phyloP scores from a whole-genome alignment of 345 rosid species.

The Linum tenue region DNA sequence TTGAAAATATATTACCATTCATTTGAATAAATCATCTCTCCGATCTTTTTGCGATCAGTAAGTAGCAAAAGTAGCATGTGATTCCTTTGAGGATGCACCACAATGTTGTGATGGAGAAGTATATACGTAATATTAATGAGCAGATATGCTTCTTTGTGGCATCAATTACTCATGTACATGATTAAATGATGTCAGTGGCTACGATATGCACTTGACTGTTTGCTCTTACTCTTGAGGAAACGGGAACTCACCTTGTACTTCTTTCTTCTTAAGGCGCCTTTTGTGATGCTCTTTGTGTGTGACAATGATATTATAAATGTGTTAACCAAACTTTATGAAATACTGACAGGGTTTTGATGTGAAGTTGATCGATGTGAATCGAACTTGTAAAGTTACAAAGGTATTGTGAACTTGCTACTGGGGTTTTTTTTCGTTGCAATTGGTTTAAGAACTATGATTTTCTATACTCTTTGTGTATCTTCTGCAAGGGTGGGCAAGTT shows the following conservation, averaged over 20 bases:
- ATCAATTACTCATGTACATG: neutral
- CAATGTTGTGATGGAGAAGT: neutral
- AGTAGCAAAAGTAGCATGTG: neutral
- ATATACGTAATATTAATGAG: neutral
- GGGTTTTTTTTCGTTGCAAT: constrained; percentile 1
- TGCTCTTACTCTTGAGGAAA: neutral
- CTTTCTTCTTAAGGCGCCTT: neutral
- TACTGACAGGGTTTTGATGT: constrained; percentile 82
- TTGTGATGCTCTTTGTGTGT: neutral
- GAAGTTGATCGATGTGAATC: constrained; percentile 70
- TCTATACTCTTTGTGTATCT: constrained; percentile 8
- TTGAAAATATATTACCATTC: too few species aligned
- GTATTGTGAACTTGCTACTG: constrained; percentile 25
- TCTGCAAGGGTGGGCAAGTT: constrained; percentile 61
- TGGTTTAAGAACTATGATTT: constrained; percentile 5
- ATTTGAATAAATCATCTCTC: neutral
- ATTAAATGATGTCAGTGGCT: neutral
- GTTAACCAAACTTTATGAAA: neutral
- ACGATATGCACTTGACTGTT: too few species aligned
- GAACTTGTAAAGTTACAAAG: constrained; percentile 92
- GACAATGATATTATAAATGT: neutral
- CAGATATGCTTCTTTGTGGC: neutral
- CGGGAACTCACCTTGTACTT: neutral
- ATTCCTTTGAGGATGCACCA: neutral
- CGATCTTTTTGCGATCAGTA: neutral